Percentiles rank a stretch among this genome's conserved stretches.
These are phyloP conservation scores for Umbelopsis ramanniana DNA, from an alignment of 192 early-diverging fungal species.

Conservation along the genomic window DNA sequence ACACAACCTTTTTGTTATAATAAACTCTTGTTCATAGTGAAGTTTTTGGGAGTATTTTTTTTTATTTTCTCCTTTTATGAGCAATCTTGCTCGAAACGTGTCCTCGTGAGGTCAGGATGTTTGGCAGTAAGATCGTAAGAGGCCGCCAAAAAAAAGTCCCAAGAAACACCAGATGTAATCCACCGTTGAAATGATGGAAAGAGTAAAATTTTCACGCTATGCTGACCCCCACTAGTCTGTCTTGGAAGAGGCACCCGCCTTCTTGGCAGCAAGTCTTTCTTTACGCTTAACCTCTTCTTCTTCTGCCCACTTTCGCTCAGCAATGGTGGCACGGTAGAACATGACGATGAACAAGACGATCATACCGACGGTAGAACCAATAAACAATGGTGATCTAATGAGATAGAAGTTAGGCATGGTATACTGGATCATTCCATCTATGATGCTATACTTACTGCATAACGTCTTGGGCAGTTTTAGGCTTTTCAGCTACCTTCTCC, in stretches of 20 bases:
- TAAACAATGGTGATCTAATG: background rate
- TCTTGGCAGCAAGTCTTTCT: constrained; percentile 10
- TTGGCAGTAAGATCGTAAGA: too few species aligned
- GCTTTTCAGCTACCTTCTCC: background rate
- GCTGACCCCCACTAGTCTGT: background rate
- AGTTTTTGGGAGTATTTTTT: too few species aligned
- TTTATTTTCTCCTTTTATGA: too few species aligned
- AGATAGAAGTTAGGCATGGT: background rate
- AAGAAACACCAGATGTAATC: too few species aligned
- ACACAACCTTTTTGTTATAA: background rate
- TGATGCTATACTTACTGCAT: constrained; percentile 2
- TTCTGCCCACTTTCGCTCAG: background rate
- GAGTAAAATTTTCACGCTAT: background rate
- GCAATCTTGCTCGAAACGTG: too few species aligned
- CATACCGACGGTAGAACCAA: background rate
- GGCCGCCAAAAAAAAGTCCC: too few species aligned
- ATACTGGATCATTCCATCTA: background rate
- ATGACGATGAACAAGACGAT: background rate
- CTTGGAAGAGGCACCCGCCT: background rate
- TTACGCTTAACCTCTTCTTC: background rate
- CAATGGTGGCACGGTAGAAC: constrained; percentile 2
- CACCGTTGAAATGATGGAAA: background rate
- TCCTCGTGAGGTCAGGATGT: too few species aligned
- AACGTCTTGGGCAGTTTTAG: background rate
- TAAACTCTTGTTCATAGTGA: background rate